These are phyloP conservation scores for Neoscytalidium dimidiatum DNA, from an alignment of 2,329 filamentous ascomycete genomes.

Conservation along the genomic window DNA sequence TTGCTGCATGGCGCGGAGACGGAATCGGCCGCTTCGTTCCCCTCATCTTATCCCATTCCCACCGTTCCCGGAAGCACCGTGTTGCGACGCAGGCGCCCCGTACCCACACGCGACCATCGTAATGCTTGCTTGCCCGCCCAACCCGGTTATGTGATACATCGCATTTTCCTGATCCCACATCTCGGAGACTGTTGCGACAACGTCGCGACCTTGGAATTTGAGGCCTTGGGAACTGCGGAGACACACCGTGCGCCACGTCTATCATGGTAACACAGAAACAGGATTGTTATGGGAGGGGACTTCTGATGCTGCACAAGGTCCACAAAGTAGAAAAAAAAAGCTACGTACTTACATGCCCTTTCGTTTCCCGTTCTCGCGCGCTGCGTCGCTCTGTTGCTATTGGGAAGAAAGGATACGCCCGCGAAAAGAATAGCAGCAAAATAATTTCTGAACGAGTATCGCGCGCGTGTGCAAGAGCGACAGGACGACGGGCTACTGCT, in stretches of 20 bases:
- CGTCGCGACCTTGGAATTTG: not conserved
- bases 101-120: constrained; percentile 1
- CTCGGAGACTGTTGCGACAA: constrained; percentile 5
- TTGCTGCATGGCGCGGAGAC: not conserved
- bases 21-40: not conserved
- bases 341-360: constrained; percentile 14
- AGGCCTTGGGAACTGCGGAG: not conserved
- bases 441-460: not conserved
- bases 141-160: constrained; percentile 17
- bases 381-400: not conserved
- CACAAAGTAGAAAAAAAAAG: not conserved
- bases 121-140: constrained; percentile 2
- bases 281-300: not conserved
- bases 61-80: constrained; percentile 6
- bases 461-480: constrained; percentile 9
- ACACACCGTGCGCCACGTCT: constrained; percentile 7
- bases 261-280: constrained; percentile 9
- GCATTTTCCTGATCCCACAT: not conserved
- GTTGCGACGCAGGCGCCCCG: constrained; percentile 3
- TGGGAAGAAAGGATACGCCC: not conserved
- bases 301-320: not conserved
- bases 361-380: not conserved
- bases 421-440: not conserved
- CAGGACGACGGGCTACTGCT: constrained; percentile 1
- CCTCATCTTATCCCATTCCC: not conserved